Percentiles rank a stretch among this genome's conserved stretches.
Conservation (phyloP, 371 early-diverging fungal species). For the Circinella umbellata region DNA sequence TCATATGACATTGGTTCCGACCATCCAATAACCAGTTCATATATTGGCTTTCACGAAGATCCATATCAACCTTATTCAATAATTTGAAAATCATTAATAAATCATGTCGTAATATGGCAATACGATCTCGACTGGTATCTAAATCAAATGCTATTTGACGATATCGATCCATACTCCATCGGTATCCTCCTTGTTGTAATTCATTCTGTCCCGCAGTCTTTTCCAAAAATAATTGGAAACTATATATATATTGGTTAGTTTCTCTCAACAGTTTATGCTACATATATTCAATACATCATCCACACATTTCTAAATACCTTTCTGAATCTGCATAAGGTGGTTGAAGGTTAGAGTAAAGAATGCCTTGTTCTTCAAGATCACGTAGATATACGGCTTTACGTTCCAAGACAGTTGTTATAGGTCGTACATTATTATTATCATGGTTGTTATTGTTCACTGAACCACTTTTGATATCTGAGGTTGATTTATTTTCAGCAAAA, state of each 20-base stretch:
- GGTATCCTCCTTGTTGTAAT: slow-evolving; percentile 1
- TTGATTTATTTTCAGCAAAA: background rate
- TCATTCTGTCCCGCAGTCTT: background rate
- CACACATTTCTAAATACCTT: slow-evolving; percentile 21
- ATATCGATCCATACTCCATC: slow-evolving; percentile 35
- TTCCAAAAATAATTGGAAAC: slow-evolving; percentile 2
- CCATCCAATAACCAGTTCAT: slow-evolving; percentile 61
- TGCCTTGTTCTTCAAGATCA: slow-evolving; percentile 47
- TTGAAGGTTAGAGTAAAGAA: slow-evolving; percentile 19
- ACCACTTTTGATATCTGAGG: background rate
- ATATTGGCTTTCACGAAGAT: slow-evolving; percentile 52
- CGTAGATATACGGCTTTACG: slow-evolving; percentile 47
- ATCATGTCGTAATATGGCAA: slow-evolving; percentile 55
- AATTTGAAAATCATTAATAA: slow-evolving; percentile 48
- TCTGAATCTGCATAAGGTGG: slow-evolving; percentile 30
- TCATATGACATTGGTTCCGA: slow-evolving; percentile 12
- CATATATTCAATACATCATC: too few species aligned
- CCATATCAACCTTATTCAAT: slow-evolving; percentile 51
- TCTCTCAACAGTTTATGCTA: too few species aligned
- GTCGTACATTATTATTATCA: background rate
- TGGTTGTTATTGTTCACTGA: background rate
- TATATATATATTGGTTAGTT: background rate
- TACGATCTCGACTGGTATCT: slow-evolving; percentile 49
- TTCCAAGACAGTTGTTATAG: background rate
- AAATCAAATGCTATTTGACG: slow-evolving; percentile 48